Conservation (phyloP, 225 moss, liverwort and hornwort genomes). For the Polytrichum formosum region DNA sequence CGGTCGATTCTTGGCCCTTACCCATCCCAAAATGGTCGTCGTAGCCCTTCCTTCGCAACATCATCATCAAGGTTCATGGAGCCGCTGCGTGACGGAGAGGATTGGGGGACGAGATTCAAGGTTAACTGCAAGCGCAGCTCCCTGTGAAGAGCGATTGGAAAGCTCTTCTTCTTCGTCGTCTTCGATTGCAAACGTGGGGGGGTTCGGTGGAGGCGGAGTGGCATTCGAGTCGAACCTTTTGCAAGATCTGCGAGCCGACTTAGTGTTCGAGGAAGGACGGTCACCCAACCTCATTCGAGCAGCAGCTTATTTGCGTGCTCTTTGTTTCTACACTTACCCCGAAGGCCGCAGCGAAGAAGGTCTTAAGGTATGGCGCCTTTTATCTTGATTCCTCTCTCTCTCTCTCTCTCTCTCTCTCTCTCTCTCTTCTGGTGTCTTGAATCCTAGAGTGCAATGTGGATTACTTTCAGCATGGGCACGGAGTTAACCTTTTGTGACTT, state of each 20-base stretch:
- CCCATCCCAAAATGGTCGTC: background rate
- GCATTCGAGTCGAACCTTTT: constrained; percentile 21
- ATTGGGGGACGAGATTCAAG: background rate
- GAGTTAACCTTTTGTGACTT: too few relatives aligned
- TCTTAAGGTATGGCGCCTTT: constrained; percentile 27
- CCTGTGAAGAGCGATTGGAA: constrained; percentile 11
- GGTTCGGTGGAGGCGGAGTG: constrained; percentile 14
- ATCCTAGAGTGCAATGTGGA: background rate
- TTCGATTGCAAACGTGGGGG: constrained; percentile 11
- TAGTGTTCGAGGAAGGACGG: constrained; percentile 47
- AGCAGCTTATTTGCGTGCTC: constrained; percentile 58
- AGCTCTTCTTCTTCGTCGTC: constrained; percentile 13
- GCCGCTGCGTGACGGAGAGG: background rate
- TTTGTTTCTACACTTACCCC: constrained; percentile 48
- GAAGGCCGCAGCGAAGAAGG: constrained; percentile 54
- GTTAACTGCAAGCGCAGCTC: constrained; percentile 9
- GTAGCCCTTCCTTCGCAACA: background rate
- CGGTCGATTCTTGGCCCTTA: background rate
- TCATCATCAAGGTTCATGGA: background rate
- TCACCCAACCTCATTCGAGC: constrained; percentile 41
- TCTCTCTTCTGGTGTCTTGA: background rate
- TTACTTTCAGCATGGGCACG: background rate
- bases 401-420: background rate
- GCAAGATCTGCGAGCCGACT: constrained; percentile 20
- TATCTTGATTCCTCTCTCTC: background rate